Evolutionary conservation across 139 green algal genomes (phyloP), one percentile per base, ranked within the genome.

Genomic region (Closterium sp.): DNA sequence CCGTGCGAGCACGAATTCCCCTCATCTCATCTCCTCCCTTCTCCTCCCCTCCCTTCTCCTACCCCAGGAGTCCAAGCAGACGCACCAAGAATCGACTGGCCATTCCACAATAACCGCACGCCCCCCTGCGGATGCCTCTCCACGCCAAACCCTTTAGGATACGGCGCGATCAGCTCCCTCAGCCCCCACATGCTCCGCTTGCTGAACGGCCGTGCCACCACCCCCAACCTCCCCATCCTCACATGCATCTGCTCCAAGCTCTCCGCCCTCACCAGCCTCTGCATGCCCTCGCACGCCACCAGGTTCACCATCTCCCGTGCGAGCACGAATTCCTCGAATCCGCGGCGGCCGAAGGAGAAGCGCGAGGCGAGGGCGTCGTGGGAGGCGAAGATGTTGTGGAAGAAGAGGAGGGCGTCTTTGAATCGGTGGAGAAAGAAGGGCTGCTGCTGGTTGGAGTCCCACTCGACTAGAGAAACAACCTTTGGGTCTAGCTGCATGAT

Each of bases 291-390:
- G 34, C 89, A 92, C 22, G 89, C 24, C 6, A 92, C 34, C 9
- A 92, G 62, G 27, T 92, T 92, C 22, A 92, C 24, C 85, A 92
- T 88, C 1, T 89, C 89, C n/a, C 89, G 4, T n/a, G 73, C 89
- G 22, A 92, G 86, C 86, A 89, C 22, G 1, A 29, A 30, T 21
- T 87, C 84, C 22, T 87, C 84, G 13, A 87, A 87, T 4, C 84
- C 84, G n/a, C 84, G 84, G n/a, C 84, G 84, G 84, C 84, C 84
- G 84, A 87, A 87, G 84, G 84, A 87, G 4, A 28, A 31, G 79
- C 79, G 79, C 2, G 79, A 87, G 79, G 79, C 79, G 4, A 87
- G 79, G 79, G 27, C 27, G 1, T 87, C 79, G n/a, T 87, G 79
- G 13, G 79, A 87, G 79, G 79, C 5, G 79, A 87, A 87, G 11